Conservation (phyloP, 192 early-diverging fungal species). For the Phycomyces nitens region DNA sequence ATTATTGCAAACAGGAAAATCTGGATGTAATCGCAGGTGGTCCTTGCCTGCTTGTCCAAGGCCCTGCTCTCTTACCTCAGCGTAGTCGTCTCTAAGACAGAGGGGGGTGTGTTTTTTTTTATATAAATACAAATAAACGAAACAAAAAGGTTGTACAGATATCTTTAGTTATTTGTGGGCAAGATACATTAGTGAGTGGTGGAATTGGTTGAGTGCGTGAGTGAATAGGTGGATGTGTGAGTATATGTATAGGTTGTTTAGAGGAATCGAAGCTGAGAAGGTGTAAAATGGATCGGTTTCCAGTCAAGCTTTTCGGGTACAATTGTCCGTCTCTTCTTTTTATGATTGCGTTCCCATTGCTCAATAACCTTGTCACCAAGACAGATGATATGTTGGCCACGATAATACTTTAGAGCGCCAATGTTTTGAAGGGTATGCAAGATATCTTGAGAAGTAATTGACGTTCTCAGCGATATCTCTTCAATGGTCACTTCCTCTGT, state of each 20-base stretch:
- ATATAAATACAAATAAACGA: too few species aligned
- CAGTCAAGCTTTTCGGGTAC: constrained; percentile 76
- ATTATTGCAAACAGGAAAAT: constrained; percentile 39
- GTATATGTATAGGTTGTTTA: constrained; percentile 28
- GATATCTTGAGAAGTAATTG: constrained; percentile 88
- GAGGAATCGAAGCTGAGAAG: constrained; percentile 70
- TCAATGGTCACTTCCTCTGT: constrained; percentile 83
- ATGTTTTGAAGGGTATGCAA: constrained; percentile 86
- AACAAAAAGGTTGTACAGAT: too few species aligned
- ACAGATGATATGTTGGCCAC: constrained; percentile 85
- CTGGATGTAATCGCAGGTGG: constrained; percentile 60
- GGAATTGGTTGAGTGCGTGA: too few species aligned
- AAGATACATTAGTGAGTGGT: too few species aligned
- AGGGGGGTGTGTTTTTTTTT: background rate
- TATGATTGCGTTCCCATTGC: constrained; percentile 69
- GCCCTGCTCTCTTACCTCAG: constrained; percentile 17
- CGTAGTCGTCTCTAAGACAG: constrained; percentile 17
- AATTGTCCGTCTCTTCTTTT: constrained; percentile 74
- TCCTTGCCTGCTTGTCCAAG: constrained; percentile 63
- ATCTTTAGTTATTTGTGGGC: too few species aligned
- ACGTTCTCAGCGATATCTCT: constrained; percentile 81
- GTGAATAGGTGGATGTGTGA: background rate
- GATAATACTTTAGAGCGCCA: constrained; percentile 87
- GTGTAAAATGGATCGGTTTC: constrained; percentile 77
- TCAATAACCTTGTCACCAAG: constrained; percentile 84